These are phyloP conservation scores for Notholithocarpus densiflorus DNA, from an alignment of 306 rosid species.

Conservation along the genomic window DNA sequence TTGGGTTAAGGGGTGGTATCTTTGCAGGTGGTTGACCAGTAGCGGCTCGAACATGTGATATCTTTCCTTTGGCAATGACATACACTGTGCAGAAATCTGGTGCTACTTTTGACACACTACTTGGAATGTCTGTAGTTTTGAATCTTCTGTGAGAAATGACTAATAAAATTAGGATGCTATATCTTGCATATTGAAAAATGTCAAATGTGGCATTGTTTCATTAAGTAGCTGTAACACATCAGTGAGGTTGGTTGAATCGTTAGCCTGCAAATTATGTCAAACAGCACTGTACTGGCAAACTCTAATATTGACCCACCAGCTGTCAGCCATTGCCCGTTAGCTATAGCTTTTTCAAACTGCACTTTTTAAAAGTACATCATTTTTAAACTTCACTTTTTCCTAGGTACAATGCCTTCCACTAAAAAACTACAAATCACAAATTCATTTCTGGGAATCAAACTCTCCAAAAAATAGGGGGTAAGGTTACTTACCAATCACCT, in stretches of 20 bases:
- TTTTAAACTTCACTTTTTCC: too few species aligned
- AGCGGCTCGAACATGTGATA: constrained; percentile 50
- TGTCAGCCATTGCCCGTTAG: too few species aligned
- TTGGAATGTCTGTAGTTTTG: constrained; percentile 55
- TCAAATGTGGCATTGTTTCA: not conserved
- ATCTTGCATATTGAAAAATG: not conserved
- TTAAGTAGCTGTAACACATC: not conserved
- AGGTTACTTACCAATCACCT: too few species aligned
- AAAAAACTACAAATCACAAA: too few species aligned
- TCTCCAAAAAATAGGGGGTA: too few species aligned
- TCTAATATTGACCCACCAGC: not conserved
- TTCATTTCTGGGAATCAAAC: too few species aligned
- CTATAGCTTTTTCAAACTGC: too few species aligned
- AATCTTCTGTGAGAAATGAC: constrained; percentile 51
- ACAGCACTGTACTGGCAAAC: not conserved
- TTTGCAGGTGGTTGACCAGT: constrained; percentile 30
- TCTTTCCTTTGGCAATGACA: constrained; percentile 70
- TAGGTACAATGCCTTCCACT: too few species aligned
- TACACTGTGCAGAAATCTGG: constrained; percentile 76
- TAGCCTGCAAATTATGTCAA: not conserved
- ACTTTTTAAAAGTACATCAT: too few species aligned
- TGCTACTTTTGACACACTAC: constrained; percentile 54
- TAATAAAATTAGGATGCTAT: constrained; percentile 6
- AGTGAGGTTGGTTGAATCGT: not conserved
- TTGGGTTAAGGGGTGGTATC: not conserved